Evolutionary conservation across 2,329 filamentous ascomycete genomes (phyloP).

Genomic region (Sporothrix sp.): DNA sequence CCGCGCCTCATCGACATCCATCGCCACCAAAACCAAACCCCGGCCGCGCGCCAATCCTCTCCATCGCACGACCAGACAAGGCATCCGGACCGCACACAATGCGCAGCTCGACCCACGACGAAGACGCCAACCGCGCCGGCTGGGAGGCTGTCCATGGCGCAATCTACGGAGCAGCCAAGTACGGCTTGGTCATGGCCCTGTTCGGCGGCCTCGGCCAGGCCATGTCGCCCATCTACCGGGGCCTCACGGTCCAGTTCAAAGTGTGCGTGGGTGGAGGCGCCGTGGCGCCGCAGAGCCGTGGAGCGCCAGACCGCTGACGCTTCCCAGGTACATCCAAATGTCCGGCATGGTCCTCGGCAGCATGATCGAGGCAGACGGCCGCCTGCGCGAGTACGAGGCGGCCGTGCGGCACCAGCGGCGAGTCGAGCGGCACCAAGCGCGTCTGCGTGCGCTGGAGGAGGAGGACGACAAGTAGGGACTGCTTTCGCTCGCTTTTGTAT

Average conservation of each 20-base stretch:
- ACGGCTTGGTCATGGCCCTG: slow-evolving; percentile 56
- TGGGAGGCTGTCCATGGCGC: slow-evolving; percentile 64
- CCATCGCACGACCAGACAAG: too few relatives aligned
- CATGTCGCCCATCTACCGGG: slow-evolving; percentile 62
- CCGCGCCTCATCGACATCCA: slow-evolving; percentile 3
- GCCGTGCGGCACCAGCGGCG: slow-evolving; percentile 55
- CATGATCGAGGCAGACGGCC: slow-evolving; percentile 65
- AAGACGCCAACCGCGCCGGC: slow-evolving; percentile 59
- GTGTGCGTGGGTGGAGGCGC: slow-evolving; percentile 42
- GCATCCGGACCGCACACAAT: slow-evolving; percentile 23
- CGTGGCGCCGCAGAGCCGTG: neutral
- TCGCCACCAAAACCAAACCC: slow-evolving; percentile 7
- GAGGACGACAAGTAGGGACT: slow-evolving; percentile 10
- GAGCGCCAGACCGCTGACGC: neutral
- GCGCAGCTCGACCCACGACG: slow-evolving; percentile 45
- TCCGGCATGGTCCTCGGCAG: slow-evolving; percentile 73
- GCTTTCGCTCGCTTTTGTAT: too few relatives aligned
- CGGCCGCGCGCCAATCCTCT: slow-evolving; percentile 2
- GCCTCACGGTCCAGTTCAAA: slow-evolving; percentile 66
- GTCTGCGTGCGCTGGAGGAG: slow-evolving; percentile 14
- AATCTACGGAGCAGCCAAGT: slow-evolving; percentile 57
- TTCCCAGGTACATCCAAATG: slow-evolving; percentile 65
- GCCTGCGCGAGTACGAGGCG: slow-evolving; percentile 58
- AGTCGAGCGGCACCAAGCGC: slow-evolving; percentile 50
- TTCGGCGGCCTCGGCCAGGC: slow-evolving; percentile 53